phyloP scores from a whole-genome alignment of 495 filamentous ascomycete genomes.

The Viridothelium virens region DNA sequence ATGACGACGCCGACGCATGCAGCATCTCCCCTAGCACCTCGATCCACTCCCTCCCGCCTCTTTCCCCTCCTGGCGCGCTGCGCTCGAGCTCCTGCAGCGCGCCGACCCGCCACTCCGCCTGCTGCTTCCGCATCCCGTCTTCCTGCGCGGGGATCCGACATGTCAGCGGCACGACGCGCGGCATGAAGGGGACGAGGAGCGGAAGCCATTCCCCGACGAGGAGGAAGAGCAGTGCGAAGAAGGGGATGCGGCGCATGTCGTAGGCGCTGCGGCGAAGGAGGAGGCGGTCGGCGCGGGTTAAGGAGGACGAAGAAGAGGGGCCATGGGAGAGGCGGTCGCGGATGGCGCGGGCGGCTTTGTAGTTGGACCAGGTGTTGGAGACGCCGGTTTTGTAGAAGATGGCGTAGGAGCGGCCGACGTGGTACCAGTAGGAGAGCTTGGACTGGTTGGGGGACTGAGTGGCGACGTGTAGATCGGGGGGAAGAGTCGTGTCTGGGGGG shows the following conservation, averaged over 20 bases:
- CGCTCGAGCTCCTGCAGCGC: not conserved
- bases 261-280: slow-evolving; percentile 55
- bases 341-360: slow-evolving; percentile 35
- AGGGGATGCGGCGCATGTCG: slow-evolving; percentile 65
- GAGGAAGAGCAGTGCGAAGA: slow-evolving; percentile 64
- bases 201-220: slow-evolving; percentile 82
- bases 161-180: slow-evolving; percentile 61
- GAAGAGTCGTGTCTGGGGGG: slow-evolving; percentile 51
- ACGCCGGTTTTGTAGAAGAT: slow-evolving; percentile 85
- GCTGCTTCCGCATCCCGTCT: slow-evolving; percentile 44
- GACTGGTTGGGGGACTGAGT: slow-evolving; percentile 32
- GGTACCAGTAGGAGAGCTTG: slow-evolving; percentile 41
- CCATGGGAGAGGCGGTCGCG: slow-evolving; percentile 38
- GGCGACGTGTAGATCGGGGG: slow-evolving; percentile 50
- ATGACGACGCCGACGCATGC: not conserved
- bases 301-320: slow-evolving; percentile 16
- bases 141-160: slow-evolving; percentile 75
- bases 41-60: not conserved
- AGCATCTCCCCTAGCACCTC: slow-evolving; percentile 34
- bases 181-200: slow-evolving; percentile 55
- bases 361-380: slow-evolving; percentile 56
- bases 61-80: too few relatives aligned
- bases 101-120: slow-evolving; percentile 39
- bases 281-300: slow-evolving; percentile 57
- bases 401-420: slow-evolving; percentile 51